Percentiles rank a stretch among this genome's conserved stretches.
These are phyloP conservation scores for Blumeriella jaapii DNA, from an alignment of 2,329 filamentous ascomycete species.

Conservation along the genomic window DNA sequence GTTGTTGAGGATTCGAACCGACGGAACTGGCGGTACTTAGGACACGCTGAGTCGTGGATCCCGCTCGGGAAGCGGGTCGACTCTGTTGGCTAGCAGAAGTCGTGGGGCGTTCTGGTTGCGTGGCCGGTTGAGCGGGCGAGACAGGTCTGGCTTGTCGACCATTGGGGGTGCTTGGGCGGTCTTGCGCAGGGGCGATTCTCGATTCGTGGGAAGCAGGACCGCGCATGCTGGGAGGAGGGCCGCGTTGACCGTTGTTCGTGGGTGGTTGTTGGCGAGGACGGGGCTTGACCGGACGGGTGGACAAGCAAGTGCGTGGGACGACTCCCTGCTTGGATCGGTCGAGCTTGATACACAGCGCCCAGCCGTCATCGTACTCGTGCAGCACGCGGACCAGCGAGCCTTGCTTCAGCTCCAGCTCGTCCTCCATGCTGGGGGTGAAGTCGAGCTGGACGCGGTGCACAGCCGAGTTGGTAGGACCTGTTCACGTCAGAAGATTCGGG, in stretches of 20 bases:
- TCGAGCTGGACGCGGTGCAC: conserved; percentile 92
- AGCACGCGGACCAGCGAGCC: conserved; percentile 81
- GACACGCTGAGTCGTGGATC: no score
- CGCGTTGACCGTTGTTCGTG: conserved; percentile 23
- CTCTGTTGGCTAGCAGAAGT: not conserved
- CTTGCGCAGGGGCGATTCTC: conserved; percentile 13
- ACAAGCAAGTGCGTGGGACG: conserved; percentile 84
- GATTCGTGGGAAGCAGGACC: conserved; percentile 14
- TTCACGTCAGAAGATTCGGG: not conserved
- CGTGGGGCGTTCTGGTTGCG: not conserved
- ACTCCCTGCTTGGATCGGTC: conserved; percentile 90
- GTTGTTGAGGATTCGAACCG: no score
- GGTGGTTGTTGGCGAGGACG: conserved; percentile 21
- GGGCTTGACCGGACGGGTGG: conserved; percentile 67
- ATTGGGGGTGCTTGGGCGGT: conserved; percentile 15
- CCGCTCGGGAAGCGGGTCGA: no score
- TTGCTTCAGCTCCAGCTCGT: conserved; percentile 72
- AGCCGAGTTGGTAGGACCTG: conserved; percentile 43
- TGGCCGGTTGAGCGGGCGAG: conserved; percentile 5
- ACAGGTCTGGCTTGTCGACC: conserved; percentile 9
- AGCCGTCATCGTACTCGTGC: conserved; percentile 96
- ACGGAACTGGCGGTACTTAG: no score
- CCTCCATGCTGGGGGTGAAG: conserved; percentile 84
- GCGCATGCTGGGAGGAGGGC: conserved; percentile 16
- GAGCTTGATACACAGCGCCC: conserved; percentile 86